Conservation (phyloP, 768 basidiomycete species). For the Suillus alpinus region DNA sequence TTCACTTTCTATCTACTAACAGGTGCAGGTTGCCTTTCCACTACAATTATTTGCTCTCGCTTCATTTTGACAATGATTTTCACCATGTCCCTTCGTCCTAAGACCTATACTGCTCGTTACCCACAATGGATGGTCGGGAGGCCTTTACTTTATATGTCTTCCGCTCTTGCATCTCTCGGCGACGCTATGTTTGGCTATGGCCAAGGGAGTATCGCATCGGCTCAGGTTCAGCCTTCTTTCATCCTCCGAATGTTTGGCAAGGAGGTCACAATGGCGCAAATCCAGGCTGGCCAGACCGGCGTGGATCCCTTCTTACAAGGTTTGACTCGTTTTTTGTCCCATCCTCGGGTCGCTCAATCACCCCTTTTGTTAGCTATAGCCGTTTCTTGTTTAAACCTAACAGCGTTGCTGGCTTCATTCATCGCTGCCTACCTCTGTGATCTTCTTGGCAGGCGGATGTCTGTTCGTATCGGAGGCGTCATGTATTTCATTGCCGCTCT, state of each 20-base stretch:
- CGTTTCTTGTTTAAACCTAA: slow-evolving; percentile 48
- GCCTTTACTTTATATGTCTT: slow-evolving; percentile 47
- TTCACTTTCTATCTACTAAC: neutral
- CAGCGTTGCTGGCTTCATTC: slow-evolving; percentile 45
- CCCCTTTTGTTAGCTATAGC: slow-evolving; percentile 39
- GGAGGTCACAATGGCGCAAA: slow-evolving; percentile 42
- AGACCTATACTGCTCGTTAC: slow-evolving; percentile 44
- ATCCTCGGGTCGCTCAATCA: neutral
- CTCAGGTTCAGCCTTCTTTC: slow-evolving; percentile 52
- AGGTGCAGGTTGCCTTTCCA: neutral
- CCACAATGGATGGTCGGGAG: slow-evolving; percentile 51
- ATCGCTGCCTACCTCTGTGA: slow-evolving; percentile 50
- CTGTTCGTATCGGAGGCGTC: slow-evolving; percentile 47
- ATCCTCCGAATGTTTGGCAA: slow-evolving; percentile 46
- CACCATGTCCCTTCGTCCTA: slow-evolving; percentile 32
- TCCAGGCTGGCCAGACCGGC: slow-evolving; percentile 41
- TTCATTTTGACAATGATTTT: slow-evolving; percentile 17
- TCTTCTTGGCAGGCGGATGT: slow-evolving; percentile 46
- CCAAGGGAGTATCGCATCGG: slow-evolving; percentile 50
- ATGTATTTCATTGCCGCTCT: slow-evolving; percentile 49
- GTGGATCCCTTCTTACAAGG: slow-evolving; percentile 47
- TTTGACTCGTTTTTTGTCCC: slow-evolving; percentile 14
- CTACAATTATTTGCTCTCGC: slow-evolving; percentile 2
- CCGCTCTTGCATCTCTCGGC: slow-evolving; percentile 52
- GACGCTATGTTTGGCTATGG: slow-evolving; percentile 58